Percentiles rank a stretch among this genome's conserved stretches.
Conservation (phyloP, 441 rosid genomes). For the Metrosideros polymorpha region DNA sequence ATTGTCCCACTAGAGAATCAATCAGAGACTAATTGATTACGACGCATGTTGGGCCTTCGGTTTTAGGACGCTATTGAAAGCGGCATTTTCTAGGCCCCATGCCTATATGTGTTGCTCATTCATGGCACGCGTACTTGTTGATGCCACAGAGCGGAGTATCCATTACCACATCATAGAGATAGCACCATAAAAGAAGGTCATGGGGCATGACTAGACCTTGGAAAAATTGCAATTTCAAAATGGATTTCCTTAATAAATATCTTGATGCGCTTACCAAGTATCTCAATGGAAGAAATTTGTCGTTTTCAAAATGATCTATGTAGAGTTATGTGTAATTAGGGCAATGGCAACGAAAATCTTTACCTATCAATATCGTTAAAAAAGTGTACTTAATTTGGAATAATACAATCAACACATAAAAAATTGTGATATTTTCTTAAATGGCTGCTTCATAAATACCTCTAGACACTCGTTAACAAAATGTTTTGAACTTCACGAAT, state of each 20-base stretch:
- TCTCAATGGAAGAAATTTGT: neutral
- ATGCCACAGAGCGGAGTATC: neutral
- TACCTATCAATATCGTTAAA: neutral
- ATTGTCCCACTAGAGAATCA: neutral
- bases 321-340: rapidly evolving
- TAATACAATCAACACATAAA: rapidly evolving
- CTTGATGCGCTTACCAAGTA: neutral
- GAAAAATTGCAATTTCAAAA: neutral
- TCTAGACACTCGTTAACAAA: neutral
- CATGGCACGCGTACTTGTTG: neutral
- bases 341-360: neutral
- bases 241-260: neutral
- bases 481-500: neutral
- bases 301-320: neutral
- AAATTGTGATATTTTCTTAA: neutral
- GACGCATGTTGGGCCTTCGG: neutral
- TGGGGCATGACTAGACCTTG: rapidly evolving
- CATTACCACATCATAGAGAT: rapidly evolving
- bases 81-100: neutral
- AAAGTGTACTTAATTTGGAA: neutral
- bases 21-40: too few species aligned
- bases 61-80: neutral
- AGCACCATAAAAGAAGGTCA: neutral
- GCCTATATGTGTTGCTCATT: neutral
- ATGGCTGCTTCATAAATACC: neutral